Base-by-base conservation (phyloP, 2,329 filamentous ascomycete genomes). In the Neoarthrinium moseri region DNA sequence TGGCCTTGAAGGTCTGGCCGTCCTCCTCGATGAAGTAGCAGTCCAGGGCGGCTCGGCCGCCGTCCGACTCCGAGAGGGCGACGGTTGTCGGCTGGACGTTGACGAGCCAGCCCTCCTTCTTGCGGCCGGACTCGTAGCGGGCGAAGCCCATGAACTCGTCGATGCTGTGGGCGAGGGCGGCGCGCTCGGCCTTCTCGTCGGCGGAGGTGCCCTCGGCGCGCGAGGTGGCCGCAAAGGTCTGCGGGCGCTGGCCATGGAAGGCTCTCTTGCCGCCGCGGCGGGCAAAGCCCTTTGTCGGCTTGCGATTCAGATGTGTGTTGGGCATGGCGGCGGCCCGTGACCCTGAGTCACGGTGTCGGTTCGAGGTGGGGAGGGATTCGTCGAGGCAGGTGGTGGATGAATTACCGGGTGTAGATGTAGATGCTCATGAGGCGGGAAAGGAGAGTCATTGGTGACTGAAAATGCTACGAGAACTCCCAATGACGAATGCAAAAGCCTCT, bases 11-110 rank as follows among this genome's bases (percentile, higher is more conserved):
- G 5, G 87, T 92, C 39, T 85, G 82, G 12, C 89, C 80, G 59
- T 95, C 88, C 48, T 92, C 89, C 58, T 91, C 89, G 49, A 99
- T 86, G 69, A 99, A 99, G 73, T 96, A 99, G 69, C 91, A 96
- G 70, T 99, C 94, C 46, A 99, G 83, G 7, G 89, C 94, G 1
- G 94, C 87, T 53, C 90, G 84, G 29, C 94, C 94, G 49, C 89
- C 89, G 13, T 91, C 80, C 63, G 97, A 92, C 65, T 96, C 76
- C 10, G 39, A 32, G 74, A 64, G 54, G 3, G 51, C 61, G 36
- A 99, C 78, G 11, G 84, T 83, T 0, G 94, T 97, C 30, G 91
- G 84, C 64, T 96, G 89, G 72, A 97, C 89, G 62, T 97, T 99
- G 57, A 92, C 89, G 4, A 99, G 81, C 94, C 94, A 99, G 53